Base-by-base conservation (phyloP, 2,329 filamentous ascomycete species). In the Calonectria pseudoturangicola region DNA sequence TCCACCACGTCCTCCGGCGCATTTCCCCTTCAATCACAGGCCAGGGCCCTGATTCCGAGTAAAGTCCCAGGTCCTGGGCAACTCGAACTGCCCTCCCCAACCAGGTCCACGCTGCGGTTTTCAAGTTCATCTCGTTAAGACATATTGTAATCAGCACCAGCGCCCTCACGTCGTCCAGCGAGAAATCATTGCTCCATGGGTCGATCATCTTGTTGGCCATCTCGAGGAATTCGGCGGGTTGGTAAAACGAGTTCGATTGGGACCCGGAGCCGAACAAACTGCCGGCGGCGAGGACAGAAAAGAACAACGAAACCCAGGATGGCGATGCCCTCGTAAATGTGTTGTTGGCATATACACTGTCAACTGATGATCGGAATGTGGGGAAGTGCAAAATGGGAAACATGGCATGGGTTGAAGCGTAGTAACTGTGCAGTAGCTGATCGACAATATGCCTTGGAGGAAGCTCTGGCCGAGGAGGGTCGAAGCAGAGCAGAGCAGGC, bases 301-400 rank as follows among this genome's bases (percentile, higher is more conserved):
- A 98, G 78, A 98, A 93, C 25, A 97, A 87, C 2, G 95, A 93
- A 41, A 93, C 88, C 92, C 95, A 98, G 43, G 93, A 91, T 18
- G 91, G 88, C 0, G 93, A 87, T 8, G 91, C 87, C 13, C 79
- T 79, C 36, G 89, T 86, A 21, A 93, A 87, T 51, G 69, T 68
- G 39, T 89, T 90, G 4, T 91, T 90, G 68, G 90, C 90, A 83
- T 98, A 98, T 8, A 98, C 87, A 10, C 91, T 89, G 70, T 98
- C 94, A 73, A 96, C 93, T 65, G 93, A 90, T 60, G 90, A 88
- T 78, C 93, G 88, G 79, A 98, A 97, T 0, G 90, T 93, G 2
- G 95, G 94, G 94, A 96, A 97, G 83, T 98, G 95, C 12, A 98
- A 80, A 51, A 98, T 92, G 0, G 97, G 97, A 77, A 96, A 93